Base-by-base conservation (phyloP, 2,329 filamentous ascomycete genomes). In the Cadophora luteo-olivacea region DNA sequence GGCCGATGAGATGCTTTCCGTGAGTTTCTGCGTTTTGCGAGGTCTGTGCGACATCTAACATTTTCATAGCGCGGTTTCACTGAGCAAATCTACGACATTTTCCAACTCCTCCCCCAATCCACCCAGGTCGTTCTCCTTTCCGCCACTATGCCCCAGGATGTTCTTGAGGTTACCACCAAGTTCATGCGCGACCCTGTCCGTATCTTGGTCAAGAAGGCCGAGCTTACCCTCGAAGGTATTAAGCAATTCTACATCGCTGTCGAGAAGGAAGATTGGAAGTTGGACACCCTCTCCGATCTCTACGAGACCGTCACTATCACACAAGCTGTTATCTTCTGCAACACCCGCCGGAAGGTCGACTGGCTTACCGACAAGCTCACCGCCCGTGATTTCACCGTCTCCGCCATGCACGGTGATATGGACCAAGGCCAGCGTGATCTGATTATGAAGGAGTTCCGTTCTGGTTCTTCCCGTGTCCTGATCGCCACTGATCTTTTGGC, bases 391-490 rank as follows among this genome's bases (percentile, higher is more conserved):
- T 99, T 99, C 88, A 98, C 96, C 73, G 96, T 99, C 82, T 97
- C 95, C 49, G 94, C 95, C 84, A 98, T 99, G 96, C 96, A 99
- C 88, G 96, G 96, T 82, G 96, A 99, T 81, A 99, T 99, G 96
- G 94, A 97, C 83, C 94, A 97, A 87, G 86, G 85, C 79, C 94
- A 98, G 88, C 94, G 96, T 89, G 96, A 98, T 83, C 88, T 97
- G 80, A 99, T 99, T 84, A 99, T 99, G 96, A 97, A 99, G 90
- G 96, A 99, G 87, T 99, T 99, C 92, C 94, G 96, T 79, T 97
- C 94, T 76, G 96, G 96, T 76, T 97, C 94, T 81, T 97, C 94
- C 74, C 94, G 96, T 91, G 96, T 99, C 76, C 88, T 99, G 80
- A 99, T 99, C 80, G 94, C 96, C 83, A 99, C 96, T 74, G 96